Base-by-base conservation (phyloP, 2,329 filamentous ascomycete genomes). In the Seiridium cupressi region DNA sequence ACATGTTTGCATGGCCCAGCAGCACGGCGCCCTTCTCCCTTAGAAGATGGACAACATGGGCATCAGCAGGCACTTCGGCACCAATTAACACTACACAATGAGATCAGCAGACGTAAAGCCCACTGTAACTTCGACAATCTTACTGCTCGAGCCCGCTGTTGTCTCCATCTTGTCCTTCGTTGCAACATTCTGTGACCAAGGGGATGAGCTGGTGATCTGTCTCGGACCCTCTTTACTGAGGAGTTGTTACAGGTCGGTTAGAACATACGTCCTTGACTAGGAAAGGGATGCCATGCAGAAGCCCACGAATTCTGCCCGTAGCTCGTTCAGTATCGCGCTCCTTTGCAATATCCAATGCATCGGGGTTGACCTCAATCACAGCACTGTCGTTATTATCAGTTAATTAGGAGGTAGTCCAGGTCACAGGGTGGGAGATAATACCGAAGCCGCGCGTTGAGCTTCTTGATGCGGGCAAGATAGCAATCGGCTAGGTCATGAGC, bases 281-380 rank as follows among this genome's bases (percentile, higher is more conserved):
- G 70, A 90, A 90, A 0, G 90, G 90, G 48, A 93, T 90, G 3
- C 90, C 90, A 70, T 93, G 90, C 1, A 93, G 78, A 1, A 85
- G 85, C 1, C 89, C 83, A n/a, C 87, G 82, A 8, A 87, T 71
- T 44, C 76, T 77, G 34, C 87, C 87, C 1, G 74, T 66, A 10
- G 70, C 68, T 26, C 89, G 81, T 72, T 92, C 89, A 0, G 68
- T 70, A 66, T 93, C 90, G 35, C 86, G 76, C 13, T 77, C 68
- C 5, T 75, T 74, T 3, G 90, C 90, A 60, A 92, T 90, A 31
- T 70, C 67, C 40, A 89, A 74, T 7, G 80, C 81, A 70, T 92
- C 89, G 0, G 89, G 89, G 70, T 92, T 92, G 42, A 87, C 65
- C 66, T 92, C 84, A 53, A 91, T 75, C 34, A 91, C 70, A 3